Percentiles rank a stretch among this genome's conserved stretches.
These are phyloP conservation scores for Chaetomium strumarium DNA, from an alignment of 2,329 filamentous ascomycete genomes.

Conservation along the genomic window DNA sequence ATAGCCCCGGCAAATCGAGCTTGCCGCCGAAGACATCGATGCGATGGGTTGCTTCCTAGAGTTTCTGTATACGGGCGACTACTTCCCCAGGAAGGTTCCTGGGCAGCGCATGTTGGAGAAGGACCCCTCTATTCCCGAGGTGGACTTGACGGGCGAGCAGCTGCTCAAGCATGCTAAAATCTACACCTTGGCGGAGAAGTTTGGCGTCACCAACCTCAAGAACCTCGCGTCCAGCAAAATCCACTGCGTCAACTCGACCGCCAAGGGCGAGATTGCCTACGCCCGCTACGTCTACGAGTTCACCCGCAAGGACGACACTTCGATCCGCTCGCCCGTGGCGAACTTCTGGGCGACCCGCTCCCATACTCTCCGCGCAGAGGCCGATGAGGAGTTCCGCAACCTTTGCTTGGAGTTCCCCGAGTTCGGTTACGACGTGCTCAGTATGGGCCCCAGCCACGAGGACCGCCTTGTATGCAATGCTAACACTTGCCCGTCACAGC, in stretches of 20 bases:
- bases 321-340: constrained; percentile 77
- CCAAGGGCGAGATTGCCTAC: constrained; percentile 85
- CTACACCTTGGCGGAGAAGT: constrained; percentile 81
- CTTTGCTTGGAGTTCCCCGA: constrained; percentile 87
- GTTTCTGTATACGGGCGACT: constrained; percentile 79
- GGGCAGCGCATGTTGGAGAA: constrained; percentile 63
- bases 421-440: constrained; percentile 89
- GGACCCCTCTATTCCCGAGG: constrained; percentile 56
- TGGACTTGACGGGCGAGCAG: constrained; percentile 75
- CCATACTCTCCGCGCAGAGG: constrained; percentile 77
- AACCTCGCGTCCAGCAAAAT: constrained; percentile 81
- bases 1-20: constrained; percentile 61
- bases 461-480: neutral
- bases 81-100: constrained; percentile 67
- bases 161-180: constrained; percentile 84
- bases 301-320: constrained; percentile 61
- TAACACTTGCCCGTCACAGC: constrained; percentile 35
- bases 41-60: constrained; percentile 75
- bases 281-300: constrained; percentile 84
- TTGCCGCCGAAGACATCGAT: constrained; percentile 62
- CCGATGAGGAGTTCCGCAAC: constrained; percentile 75
- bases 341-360: constrained; percentile 81
- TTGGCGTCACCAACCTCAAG: constrained; percentile 63
- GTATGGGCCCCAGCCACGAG: constrained; percentile 41
- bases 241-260: constrained; percentile 81